Base-by-base conservation (phyloP, 164 flowering plant species). In the Aristolochia contorta region DNA sequence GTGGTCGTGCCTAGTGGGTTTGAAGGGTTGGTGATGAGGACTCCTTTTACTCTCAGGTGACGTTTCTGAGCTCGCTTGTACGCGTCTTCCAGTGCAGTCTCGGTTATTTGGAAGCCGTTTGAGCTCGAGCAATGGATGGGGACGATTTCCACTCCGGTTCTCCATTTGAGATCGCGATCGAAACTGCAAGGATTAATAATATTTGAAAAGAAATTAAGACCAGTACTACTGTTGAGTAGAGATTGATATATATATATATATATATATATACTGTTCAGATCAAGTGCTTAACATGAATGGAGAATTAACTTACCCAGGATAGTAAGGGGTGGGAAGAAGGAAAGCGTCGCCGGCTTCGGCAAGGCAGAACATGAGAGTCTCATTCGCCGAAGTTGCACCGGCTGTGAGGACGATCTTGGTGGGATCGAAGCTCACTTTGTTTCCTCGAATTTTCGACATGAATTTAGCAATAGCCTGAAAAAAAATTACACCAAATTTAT, bases 311-410 rank as follows among this genome's bases (percentile, higher is more conserved):
- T 73, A 78, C 76, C 83, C 83, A 49, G 81, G 83, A 43, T 79
- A 79, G 62, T 79, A 79, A 19, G 81, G 83, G 12, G 78, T 68
- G 2, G 83, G 79, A 23, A 79, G 52, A 55, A 79, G 79, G 59
- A 79, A 69, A 10, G 79, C 83, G 30, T 79, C 81, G 51, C 81
- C 81, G 4, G 74, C 75, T 45, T 79, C 68, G 55, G 81, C 83
- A 10, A 79, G 69, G 59, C 79, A 75, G 59, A 79, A 79, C 64
- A 79, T 75, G 47, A 79, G 79, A 33, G 69, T 71, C 58, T 79
- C 83, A 32, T 77, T 79, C 6, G 83, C 81, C 16, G 83, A 69
- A 47, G 83, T 79, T 47, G 83, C 59, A 47, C 83, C 83, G 19
- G 83, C 83, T 0, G 79, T 79, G n/a, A 79, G 79, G 22, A 79